These are phyloP conservation scores for Kwoniella europaea DNA, from an alignment of 768 basidiomycete genomes.

Conservation along the genomic window DNA sequence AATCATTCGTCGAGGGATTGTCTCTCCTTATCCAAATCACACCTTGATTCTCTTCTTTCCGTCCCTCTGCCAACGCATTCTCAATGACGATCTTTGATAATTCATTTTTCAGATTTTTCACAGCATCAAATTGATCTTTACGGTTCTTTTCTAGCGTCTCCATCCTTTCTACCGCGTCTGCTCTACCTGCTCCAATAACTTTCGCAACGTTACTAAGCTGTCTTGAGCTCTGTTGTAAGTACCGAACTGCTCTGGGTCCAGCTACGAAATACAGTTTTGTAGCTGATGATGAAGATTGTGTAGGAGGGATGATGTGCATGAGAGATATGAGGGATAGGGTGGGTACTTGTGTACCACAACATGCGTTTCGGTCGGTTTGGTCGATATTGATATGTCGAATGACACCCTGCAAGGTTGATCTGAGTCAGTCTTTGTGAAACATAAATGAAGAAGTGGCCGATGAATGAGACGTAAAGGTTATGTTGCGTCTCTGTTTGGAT, in stretches of 20 bases:
- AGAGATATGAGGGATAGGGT: constrained; percentile 70
- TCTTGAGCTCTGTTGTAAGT: constrained; percentile 68
- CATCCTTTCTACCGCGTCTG: constrained; percentile 72
- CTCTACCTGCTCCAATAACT: constrained; percentile 70
- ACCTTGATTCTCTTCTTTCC: constrained; percentile 14
- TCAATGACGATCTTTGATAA: constrained; percentile 32
- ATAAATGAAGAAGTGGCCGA: too few relatives aligned
- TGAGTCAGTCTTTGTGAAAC: neutral
- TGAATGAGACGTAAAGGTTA: too few relatives aligned
- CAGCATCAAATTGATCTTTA: constrained; percentile 26
- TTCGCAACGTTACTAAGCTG: constrained; percentile 66
- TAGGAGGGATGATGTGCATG: constrained; percentile 80
- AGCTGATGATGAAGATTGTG: constrained; percentile 72
- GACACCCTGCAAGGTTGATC: constrained; percentile 60
- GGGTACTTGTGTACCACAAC: constrained; percentile 52
- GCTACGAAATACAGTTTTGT: constrained; percentile 78
- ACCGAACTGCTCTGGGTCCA: constrained; percentile 74
- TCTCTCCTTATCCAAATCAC: constrained; percentile 35
- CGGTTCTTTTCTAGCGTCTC: constrained; percentile 61
- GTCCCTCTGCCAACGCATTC: constrained; percentile 2
- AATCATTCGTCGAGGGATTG: constrained; percentile 50
- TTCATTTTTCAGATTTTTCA: constrained; percentile 31
- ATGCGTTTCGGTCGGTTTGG: constrained; percentile 67
- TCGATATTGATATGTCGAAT: constrained; percentile 80
- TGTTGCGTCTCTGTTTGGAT: too few relatives aligned